Percentiles rank a stretch among this genome's conserved stretches.
Conservation (phyloP, 1,284 basidiomycete species). For the Microbotryum lychnidis-dioicae region DNA sequence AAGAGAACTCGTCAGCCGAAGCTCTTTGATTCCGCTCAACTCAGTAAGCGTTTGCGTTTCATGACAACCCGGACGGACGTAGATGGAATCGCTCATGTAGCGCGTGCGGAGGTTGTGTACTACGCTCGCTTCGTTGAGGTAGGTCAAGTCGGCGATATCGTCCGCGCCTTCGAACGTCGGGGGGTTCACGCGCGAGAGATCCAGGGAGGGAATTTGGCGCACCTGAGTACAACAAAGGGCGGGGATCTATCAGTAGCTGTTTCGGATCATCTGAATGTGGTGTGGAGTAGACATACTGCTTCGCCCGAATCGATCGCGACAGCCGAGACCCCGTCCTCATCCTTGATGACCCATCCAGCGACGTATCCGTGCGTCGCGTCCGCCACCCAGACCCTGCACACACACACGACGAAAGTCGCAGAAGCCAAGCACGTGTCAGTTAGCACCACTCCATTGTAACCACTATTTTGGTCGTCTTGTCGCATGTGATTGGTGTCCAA, state of each 20-base stretch:
- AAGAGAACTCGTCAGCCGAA: not conserved
- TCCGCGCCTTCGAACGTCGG: conserved; percentile 97
- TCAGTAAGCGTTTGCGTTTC: too few species aligned
- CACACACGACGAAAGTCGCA: too few species aligned
- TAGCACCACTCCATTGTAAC: too few species aligned
- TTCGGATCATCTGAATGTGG: too few species aligned
- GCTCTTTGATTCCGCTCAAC: too few species aligned
- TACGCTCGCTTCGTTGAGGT: conserved; percentile 96
- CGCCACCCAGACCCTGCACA: conserved; percentile 68
- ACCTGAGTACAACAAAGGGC: conserved; percentile 4
- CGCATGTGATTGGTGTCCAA: too few species aligned
- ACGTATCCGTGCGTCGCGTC: conserved; percentile 82
- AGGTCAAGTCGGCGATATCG: conserved; percentile 97
- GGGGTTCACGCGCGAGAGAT: conserved; percentile 56
- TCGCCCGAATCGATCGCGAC: conserved; percentile 72
- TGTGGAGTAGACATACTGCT: conserved; percentile 49
- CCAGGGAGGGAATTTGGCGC: conserved; percentile 15
- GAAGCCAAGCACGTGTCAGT: not conserved
- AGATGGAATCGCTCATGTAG: conserved; percentile 87
- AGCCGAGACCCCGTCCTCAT: conserved; percentile 56
- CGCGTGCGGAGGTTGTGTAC: conserved; percentile 90
- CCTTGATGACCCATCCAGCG: conserved; percentile 78
- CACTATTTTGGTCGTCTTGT: too few species aligned
- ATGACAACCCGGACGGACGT: conserved; percentile 54
- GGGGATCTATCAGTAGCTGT: not conserved